Evolutionary conservation across 169 alveolate species (phyloP), one percentile per base, ranked within the genome.

Genomic region (Plasmodium gallinaceum): DNA sequence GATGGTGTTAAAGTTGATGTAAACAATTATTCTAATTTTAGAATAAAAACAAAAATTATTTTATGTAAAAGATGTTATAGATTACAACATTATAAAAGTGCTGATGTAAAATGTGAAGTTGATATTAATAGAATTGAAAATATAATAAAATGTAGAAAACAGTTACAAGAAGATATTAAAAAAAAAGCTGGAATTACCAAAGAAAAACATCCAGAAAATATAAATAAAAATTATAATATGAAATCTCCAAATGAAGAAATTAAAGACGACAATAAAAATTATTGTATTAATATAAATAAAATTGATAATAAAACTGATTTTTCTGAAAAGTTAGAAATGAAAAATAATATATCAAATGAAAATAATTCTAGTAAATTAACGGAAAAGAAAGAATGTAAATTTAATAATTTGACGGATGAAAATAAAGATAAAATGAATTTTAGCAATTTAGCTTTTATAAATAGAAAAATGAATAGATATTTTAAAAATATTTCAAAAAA

Each of bases 1-100:
- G 96, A 94, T 12, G 96, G 96, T 9, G 91, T 94, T 20, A 92
- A 92, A 65, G 95, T 94, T 16, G 94, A 90, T 72, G 75, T 72
- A 62, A 94, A 88, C 69, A 92, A 94, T 43, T 92, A 74, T 45
- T 91, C 88, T 7, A 66, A 92, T 37, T 92, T 76, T 37, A 60
- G 78, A 16, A 54, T 90, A n/a, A 92, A 89, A 43, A 92, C 90
- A 42, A 88, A 93, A 43, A 90, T 93, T 88, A 91, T 91, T 43
- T 86, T 94, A 5, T 94, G 96, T 52, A 87, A 80, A 42, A 62
- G 95, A 45, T 94, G 96, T 68, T 94, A 94, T 58, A 90, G 92
- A 57, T 89, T 94, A 7, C 96, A 94, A 73, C 95, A 86, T 72
- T 86, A 86, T 60, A 86, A 86, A 72, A 9, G 51, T 26, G 5